A percentile compares a stretch with the other conserved stretches of the same genome.
These are phyloP conservation scores for Penicillium paneum DNA, from an alignment of 2,329 filamentous ascomycete genomes.

Conservation along the genomic window DNA sequence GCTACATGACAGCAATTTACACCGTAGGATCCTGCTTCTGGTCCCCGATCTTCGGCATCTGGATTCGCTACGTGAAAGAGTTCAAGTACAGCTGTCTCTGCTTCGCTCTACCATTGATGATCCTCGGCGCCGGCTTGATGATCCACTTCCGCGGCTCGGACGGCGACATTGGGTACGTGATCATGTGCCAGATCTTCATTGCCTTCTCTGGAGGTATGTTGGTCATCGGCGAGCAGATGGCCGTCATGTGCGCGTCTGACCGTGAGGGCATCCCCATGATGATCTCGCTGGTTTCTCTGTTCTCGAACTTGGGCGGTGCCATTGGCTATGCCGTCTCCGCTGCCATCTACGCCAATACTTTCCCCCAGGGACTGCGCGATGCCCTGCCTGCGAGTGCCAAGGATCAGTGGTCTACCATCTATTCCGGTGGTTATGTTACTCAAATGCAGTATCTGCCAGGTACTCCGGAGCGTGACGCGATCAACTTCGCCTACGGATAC, in stretches of 20 bases:
- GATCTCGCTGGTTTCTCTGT: conserved; percentile 37
- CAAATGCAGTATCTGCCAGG: conserved; percentile 32
- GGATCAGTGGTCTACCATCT: conserved; percentile 21
- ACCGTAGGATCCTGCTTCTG: conserved; percentile 55
- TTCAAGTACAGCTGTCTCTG: conserved; percentile 53
- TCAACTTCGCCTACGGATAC: conserved; percentile 37
- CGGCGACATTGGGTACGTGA: conserved; percentile 48
- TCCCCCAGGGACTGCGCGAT: conserved; percentile 12
- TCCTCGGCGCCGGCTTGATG: conserved; percentile 54
- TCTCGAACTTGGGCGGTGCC: conserved; percentile 34
- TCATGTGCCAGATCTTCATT: conserved; percentile 57
- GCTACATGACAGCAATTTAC: conserved; percentile 51
- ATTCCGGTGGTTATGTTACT: conserved; percentile 22
- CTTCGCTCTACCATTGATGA: conserved; percentile 51
- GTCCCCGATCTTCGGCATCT: conserved; percentile 49
- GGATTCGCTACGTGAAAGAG: conserved; percentile 49
- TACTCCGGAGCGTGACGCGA: conserved; percentile 29
- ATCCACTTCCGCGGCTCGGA: conserved; percentile 53
- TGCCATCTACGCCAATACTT: conserved; percentile 23
- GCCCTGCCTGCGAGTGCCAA: conserved; percentile 19
- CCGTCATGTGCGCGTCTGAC: conserved; percentile 55
- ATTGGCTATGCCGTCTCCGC: conserved; percentile 31
- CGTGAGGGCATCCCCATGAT: conserved; percentile 53
- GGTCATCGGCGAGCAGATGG: conserved; percentile 56
- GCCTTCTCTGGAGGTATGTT: conserved; percentile 53